Conservation (phyloP, 345 rosid genomes). For the Erucastrum elatum region DNA sequence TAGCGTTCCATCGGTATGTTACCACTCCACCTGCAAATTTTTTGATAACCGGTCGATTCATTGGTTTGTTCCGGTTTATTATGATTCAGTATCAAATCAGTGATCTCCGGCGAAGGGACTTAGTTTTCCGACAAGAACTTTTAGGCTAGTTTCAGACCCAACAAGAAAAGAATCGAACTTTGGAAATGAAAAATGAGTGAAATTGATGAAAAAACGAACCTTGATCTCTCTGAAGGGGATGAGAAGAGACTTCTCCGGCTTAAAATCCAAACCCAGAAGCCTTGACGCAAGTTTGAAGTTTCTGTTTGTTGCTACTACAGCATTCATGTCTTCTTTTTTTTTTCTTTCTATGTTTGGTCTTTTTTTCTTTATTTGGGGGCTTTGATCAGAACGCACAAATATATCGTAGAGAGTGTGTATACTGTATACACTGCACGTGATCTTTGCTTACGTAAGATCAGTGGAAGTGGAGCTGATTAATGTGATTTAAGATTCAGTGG, state of each 20-base stretch:
- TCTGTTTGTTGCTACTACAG: constrained; percentile 91
- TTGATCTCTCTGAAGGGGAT: constrained; percentile 98
- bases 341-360: constrained; percentile 9
- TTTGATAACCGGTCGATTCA: not conserved
- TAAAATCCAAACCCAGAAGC: constrained; percentile 92
- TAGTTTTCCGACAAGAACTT: not conserved
- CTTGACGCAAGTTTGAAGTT: constrained; percentile 85
- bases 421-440: constrained; percentile 31
- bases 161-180: not conserved
- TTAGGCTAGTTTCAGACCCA: not conserved
- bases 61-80: not conserved
- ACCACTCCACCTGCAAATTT: constrained; percentile 66
- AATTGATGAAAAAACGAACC: constrained; percentile 43
- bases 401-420: not conserved
- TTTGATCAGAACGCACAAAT: constrained; percentile 22
- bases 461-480: constrained; percentile 36
- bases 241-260: constrained; percentile 88
- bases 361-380: not conserved
- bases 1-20: constrained; percentile 78
- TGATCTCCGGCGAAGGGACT: constrained; percentile 5
- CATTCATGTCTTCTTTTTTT: constrained; percentile 69
- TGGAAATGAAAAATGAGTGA: not conserved
- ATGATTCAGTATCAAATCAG: not conserved
- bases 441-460: constrained; percentile 37
- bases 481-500: constrained; percentile 35